Base-by-base conservation (phyloP, 371 early-diverging fungal genomes). In the Circinella umbellata region DNA sequence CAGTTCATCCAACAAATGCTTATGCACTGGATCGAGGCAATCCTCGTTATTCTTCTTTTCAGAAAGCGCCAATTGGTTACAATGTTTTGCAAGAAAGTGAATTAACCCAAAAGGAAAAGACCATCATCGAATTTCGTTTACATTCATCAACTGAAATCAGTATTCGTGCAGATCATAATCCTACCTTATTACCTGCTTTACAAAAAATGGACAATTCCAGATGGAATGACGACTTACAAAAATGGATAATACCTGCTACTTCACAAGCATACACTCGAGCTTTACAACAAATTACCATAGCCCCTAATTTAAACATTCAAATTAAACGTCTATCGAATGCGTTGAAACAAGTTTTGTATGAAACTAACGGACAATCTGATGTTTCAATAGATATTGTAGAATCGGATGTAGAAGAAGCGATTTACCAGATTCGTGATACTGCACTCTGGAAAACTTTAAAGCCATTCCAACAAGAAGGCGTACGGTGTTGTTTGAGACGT, bases 391-490 rank as follows among this genome's bases (percentile, higher is more conserved):
- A 47, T 3, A 35, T 72, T 18, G 57, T 47, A 14, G 74, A 76
- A 15, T 46, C 64, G 0, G 74, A 81, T 20, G 34, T 69, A 1
- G 68, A 64, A 48, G 68, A 64, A 55, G 69, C 77, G 35, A 72
- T 55, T 7, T 39, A 27, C 64, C 54, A 46, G 27, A 63, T 39
- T 39, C 65, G 63, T 9, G 51, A 61, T 9, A 3, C 53, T 3
- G 61, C 69, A 3, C 60, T 83, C 7, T 74, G 71, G 64, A 57
- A 53, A 0, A 66, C 57, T 7, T 67, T 90, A 38, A 75, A 81
- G 27, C 63, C 69, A 4, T 86, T 84, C 67, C 92, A 92, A 69
- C 73, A 70, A 49, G 80, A 88, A 48, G 88, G 80, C 0, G 86
- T 93, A 0, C 62, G 61, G 15, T 63, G 71, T 68, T 88, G 82